phyloP scores from a whole-genome alignment of 176 grass and related monocot genomes.

The Poa pratensis region DNA sequence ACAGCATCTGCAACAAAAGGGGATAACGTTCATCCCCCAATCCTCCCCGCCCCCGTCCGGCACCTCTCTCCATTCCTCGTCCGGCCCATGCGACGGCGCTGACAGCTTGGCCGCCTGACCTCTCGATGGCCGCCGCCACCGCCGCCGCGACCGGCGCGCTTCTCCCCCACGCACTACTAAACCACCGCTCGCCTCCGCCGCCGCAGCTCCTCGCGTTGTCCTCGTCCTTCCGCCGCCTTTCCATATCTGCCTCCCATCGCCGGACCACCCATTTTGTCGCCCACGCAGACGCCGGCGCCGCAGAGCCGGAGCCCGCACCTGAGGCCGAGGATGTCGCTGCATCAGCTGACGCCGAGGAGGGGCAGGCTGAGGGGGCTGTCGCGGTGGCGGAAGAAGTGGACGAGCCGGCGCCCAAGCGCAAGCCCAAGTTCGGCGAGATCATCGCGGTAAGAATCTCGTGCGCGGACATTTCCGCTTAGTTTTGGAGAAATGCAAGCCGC shows the following conservation, averaged over 20 bases:
- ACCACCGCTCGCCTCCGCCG: constrained; percentile 39
- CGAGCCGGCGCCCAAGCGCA: constrained; percentile 54
- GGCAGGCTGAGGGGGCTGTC: constrained; percentile 40
- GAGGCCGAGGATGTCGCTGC: constrained; percentile 23
- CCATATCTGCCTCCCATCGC: constrained; percentile 51
- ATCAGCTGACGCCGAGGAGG: constrained; percentile 55
- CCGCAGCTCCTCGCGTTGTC: constrained; percentile 45
- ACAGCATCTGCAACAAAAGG: constrained; percentile 16
- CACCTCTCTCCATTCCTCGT: not conserved
- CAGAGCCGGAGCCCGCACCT: constrained; percentile 32
- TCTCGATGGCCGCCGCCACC: constrained; percentile 50
- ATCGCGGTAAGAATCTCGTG: constrained; percentile 72
- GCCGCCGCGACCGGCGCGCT: constrained; percentile 40
- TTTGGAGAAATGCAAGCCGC: not conserved
- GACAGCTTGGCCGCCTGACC: constrained; percentile 30
- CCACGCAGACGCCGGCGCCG: constrained; percentile 47
- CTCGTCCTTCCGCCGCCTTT: constrained; percentile 54
- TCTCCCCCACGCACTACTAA: constrained; percentile 42
- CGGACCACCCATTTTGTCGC: constrained; percentile 45
- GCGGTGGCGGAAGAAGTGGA: constrained; percentile 40
- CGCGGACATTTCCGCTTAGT: not conserved
- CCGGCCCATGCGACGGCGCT: constrained; percentile 48
- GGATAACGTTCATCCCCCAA: constrained; percentile 58
- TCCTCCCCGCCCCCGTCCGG: constrained; percentile 34
- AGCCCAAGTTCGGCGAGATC: constrained; percentile 85